Evolutionary conservation across 345 rosid genomes (phyloP).

Genomic region (Populus pruinosa): DNA sequence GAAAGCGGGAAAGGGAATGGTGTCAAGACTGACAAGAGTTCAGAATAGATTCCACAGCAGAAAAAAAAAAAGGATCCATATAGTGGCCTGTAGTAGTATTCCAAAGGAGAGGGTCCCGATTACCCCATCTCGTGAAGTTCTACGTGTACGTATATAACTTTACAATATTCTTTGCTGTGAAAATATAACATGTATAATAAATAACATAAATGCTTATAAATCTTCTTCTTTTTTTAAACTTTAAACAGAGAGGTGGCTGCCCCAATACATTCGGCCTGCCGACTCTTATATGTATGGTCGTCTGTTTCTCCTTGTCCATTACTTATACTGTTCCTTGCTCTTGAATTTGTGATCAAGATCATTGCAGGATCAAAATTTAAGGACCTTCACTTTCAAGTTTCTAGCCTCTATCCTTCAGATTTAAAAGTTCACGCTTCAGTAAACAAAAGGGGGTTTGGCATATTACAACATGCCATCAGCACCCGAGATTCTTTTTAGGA

Average conservation of each 20-base stretch:
- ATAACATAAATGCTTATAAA: background rate
- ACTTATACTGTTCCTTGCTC: background rate
- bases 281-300: constrained; percentile 9
- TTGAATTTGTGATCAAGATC: background rate
- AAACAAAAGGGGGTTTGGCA: background rate
- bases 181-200: no score
- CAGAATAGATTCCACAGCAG: constrained; percentile 43
- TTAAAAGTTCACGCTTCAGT: background rate
- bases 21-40: constrained; percentile 30
- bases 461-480: background rate
- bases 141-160: background rate
- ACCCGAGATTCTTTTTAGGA: background rate
- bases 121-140: constrained; percentile 17
- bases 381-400: constrained; percentile 2
- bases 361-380: constrained; percentile 1
- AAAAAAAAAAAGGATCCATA: constrained; percentile 8
- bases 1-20: background rate
- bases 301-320: constrained; percentile 26
- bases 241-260: constrained; percentile 5
- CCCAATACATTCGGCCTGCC: constrained; percentile 31
- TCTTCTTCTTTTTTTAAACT: background rate
- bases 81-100: background rate
- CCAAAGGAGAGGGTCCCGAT: background rate
- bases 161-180: background rate
- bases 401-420: constrained; percentile 6